Evolutionary conservation across 768 basidiomycete species (phyloP), one percentile per base, ranked within the genome.

Genomic region (Coprinopsis sp.): DNA sequence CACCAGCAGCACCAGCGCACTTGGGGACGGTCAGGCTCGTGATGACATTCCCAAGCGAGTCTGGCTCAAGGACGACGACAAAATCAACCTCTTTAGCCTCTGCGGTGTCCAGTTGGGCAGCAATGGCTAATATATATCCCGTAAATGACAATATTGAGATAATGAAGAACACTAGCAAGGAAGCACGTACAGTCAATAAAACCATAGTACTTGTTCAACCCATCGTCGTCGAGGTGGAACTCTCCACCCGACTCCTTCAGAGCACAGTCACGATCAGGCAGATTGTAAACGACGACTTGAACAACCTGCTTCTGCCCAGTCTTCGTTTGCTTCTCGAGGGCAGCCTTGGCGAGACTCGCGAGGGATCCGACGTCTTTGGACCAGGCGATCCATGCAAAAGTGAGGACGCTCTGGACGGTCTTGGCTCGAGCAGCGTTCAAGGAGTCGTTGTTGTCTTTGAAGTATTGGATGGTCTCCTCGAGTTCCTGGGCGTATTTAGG

Each of bases 181-280:
- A 39, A 8, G 8, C 21, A 42, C 47, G 19, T 37, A 58, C 58
- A 37, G 28, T 64, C 58, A 42, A 68, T 61, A 45, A 54, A 68
- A 2, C 41, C 51, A 53, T 67, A 57, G 46, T 68, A 68, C 39
- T 61, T 64, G 16, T 55, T 53, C 31, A 60, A 50, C 6, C 67
- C 64, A 24, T 59, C 56, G 38, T 67, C 50, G 23, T 50, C 56
- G 18, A 63, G 49, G 22, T 50, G 51, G 43, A 66, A 56, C 47
- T 68, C 66, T 48, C 66, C 65, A 30, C 56, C 53, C 4, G 61
- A 63, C 3, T 64, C 63, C 37, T 63, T 62, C 13, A 65, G 65
- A 41, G 58, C 56, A 42, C 66, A 66, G 42, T 67, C 66, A 43
- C 64, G 58, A 25, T 66, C 59, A 16, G 66, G 66, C 14, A 68